phyloP scores from a whole-genome alignment of 148 eudicot species.

The Arbutus unedo region DNA sequence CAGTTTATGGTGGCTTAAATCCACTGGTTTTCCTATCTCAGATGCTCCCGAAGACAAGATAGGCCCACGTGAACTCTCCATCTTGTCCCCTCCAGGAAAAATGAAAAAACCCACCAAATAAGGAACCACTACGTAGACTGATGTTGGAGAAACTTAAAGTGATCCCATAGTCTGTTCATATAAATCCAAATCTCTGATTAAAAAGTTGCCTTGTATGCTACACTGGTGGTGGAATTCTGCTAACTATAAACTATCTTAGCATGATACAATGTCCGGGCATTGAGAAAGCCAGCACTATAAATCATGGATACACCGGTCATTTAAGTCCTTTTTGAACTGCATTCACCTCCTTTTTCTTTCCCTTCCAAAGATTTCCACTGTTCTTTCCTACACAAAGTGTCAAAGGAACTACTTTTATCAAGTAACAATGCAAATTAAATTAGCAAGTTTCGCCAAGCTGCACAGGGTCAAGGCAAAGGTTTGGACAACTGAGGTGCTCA shows the following conservation, averaged over 20 bases:
- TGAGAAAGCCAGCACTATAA: background rate
- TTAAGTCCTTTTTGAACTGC: background rate
- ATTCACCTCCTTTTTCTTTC: background rate
- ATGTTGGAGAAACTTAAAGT: background rate
- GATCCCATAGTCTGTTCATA: background rate
- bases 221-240: background rate
- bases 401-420: no score
- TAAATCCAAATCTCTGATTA: background rate
- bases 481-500: no score
- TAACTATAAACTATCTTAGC: slow-evolving; percentile 1
- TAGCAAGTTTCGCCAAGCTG: no score
- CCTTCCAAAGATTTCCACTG: background rate
- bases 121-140: background rate
- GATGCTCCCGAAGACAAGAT: slow-evolving; percentile 20
- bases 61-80: background rate
- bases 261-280: background rate
- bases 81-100: background rate
- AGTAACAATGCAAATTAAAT: no score
- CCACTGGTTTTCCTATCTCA: slow-evolving; percentile 43
- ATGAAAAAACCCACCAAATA: background rate
- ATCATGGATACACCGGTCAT: background rate
- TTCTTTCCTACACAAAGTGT: no score
- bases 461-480: no score
- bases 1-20: slow-evolving; percentile 37
- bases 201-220: background rate